Conservation (phyloP, 2,329 filamentous ascomycete species). For the Shiraia sp. region DNA sequence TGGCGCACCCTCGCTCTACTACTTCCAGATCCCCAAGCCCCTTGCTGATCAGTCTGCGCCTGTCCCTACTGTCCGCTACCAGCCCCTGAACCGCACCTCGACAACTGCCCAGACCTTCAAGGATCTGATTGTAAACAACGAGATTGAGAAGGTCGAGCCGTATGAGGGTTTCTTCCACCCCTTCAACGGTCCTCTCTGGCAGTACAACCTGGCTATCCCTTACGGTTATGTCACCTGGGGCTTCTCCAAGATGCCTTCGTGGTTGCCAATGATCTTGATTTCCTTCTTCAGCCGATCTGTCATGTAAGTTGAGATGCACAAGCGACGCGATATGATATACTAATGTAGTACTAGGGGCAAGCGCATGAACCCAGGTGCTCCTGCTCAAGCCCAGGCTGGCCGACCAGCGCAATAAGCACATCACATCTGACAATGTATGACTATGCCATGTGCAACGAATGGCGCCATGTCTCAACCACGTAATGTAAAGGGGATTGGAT, state of each 20-base stretch:
- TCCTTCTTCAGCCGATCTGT: slow-evolving; percentile 73
- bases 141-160: slow-evolving; percentile 54
- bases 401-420: slow-evolving; percentile 1
- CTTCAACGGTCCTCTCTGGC: slow-evolving; percentile 68
- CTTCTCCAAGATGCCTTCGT: slow-evolving; percentile 64
- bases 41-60: slow-evolving; percentile 67
- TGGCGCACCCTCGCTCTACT: slow-evolving; percentile 66
- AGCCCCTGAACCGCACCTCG: slow-evolving; percentile 70
- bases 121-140: slow-evolving; percentile 63
- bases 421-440: neutral
- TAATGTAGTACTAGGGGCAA: slow-evolving; percentile 28
- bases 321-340: neutral
- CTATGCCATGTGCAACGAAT: too few relatives aligned
- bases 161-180: slow-evolving; percentile 76
- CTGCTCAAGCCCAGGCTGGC: slow-evolving; percentile 4
- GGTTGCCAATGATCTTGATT: slow-evolving; percentile 77
- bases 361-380: slow-evolving; percentile 21
- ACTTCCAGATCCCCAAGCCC: slow-evolving; percentile 63
- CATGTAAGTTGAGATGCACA: slow-evolving; percentile 62
- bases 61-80: slow-evolving; percentile 65
- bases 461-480: neutral
- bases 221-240: slow-evolving; percentile 70
- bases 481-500: slow-evolving; percentile 1
- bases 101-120: slow-evolving; percentile 67
- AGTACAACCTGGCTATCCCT: slow-evolving; percentile 65